phyloP scores from a whole-genome alignment of 2,329 filamentous ascomycete genomes.

The Fusarium stilboides region DNA sequence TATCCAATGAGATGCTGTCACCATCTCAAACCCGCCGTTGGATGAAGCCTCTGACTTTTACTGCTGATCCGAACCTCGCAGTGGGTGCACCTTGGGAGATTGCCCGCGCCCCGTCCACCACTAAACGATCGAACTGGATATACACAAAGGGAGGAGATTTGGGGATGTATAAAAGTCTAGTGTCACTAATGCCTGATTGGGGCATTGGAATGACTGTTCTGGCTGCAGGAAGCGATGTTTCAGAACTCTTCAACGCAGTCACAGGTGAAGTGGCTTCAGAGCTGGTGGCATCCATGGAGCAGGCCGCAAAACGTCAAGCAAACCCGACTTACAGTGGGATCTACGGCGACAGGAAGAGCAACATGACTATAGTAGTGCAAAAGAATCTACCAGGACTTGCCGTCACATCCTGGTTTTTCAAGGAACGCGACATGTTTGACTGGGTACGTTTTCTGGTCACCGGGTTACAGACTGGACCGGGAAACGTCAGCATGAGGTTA shows the following conservation, averaged over 20 bases:
- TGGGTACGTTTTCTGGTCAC: not conserved
- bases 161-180: not conserved
- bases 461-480: not conserved
- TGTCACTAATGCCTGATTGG: not conserved
- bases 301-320: not conserved
- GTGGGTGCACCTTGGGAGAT: slow-evolving; percentile 2
- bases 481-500: slow-evolving; percentile 10
- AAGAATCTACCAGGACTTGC: not conserved
- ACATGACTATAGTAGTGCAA: not conserved
- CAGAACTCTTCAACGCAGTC: not conserved
- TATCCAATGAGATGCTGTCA: not conserved
- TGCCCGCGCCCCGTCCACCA: not conserved
- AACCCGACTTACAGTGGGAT: not conserved
- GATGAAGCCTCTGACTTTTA: not conserved
- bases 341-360: not conserved
- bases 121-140: not conserved
- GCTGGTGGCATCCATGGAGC: not conserved
- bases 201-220: not conserved
- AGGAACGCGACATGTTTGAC: slow-evolving; percentile 1
- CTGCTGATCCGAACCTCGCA: not conserved
- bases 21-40: not conserved
- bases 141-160: not conserved
- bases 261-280: not conserved
- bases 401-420: not conserved
- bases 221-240: not conserved